Base-by-base conservation (phyloP, 1,284 basidiomycete genomes). In the Papiliotrema nemorosa region DNA sequence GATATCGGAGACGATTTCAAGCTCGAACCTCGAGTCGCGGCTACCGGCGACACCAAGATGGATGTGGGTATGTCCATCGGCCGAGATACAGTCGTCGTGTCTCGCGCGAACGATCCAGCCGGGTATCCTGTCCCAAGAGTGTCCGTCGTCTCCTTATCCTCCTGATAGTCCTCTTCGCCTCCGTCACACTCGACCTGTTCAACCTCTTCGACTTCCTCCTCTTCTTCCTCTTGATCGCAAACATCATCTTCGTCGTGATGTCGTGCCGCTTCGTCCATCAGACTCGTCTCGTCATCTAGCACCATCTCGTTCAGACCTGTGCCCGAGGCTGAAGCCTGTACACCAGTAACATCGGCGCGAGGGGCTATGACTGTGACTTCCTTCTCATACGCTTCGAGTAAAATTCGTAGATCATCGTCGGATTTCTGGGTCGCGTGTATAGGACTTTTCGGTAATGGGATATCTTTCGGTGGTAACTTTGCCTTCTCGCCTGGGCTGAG, bases 371-470 rank as follows among this genome's bases (percentile, higher is more conserved):
- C n/a, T n/a, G n/a, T n/a, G n/a, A n/a, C n/a, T n/a, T n/a, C n/a
- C n/a, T n/a, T n/a, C n/a, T n/a, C n/a, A n/a, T n/a, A n/a, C n/a
- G n/a, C n/a, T n/a, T n/a, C n/a, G n/a, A n/a, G n/a, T n/a, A n/a
- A n/a, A n/a, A 41, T 12, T 39, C 48, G 9, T 29, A 41, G 37
- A 21, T 50, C 21, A 9, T 27, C 35, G 34, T 18, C n/a, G 14
- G 38, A 25, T 38, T 21, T 44, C n/a, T 40, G 44, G 25, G 33
- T 44, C 31, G 49, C 16, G 5, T 43, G 26, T 26, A n/a, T 27
- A 10, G 58, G 64, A 52, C 53, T 62, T 20, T 31, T 33, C 18
- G 64, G 64, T 2, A 62, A 31, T 1, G 59, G 58, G 7, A 64
- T 49, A 36, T 57, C 55, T 22, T 58, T 50, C 3, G 54, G 58